Evolutionary conservation across 2,329 filamentous ascomycete species (phyloP).

Genomic region (Plenodomus tracheiphilus): DNA sequence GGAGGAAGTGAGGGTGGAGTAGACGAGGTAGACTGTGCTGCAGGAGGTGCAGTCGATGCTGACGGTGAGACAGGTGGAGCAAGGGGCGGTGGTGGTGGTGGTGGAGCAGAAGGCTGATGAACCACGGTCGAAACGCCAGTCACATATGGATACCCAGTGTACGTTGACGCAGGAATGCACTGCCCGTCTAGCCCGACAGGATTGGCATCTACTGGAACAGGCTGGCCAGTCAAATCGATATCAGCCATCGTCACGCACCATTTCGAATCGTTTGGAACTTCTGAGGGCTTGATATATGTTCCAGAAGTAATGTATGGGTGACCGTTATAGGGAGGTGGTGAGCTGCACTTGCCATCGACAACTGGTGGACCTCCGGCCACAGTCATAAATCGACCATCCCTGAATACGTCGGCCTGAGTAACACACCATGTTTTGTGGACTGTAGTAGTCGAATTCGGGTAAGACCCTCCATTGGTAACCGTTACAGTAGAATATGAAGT

Average conservation of each 20-base stretch:
- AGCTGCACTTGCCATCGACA: neutral
- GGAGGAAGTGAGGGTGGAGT: too few relatives aligned
- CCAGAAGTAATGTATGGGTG: neutral
- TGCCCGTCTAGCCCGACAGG: conserved; percentile 11
- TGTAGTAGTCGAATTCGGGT: neutral
- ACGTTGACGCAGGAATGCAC: conserved; percentile 10
- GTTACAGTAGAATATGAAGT: neutral
- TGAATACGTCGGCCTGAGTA: neutral
- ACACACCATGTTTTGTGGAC: neutral
- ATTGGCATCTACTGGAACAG: conserved; percentile 9
- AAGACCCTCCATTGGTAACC: neutral
- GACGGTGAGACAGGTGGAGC: neutral
- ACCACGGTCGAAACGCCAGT: neutral
- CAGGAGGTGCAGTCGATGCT: too few relatives aligned
- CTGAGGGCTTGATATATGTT: neutral
- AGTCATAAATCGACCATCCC: neutral
- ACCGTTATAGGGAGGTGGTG: neutral
- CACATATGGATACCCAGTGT: conserved; percentile 11
- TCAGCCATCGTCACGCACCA: conserved; percentile 22
- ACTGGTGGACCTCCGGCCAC: neutral
- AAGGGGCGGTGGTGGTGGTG: neutral
- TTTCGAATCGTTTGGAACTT: neutral
- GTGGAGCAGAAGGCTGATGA: neutral
- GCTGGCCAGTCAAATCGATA: conserved; percentile 7
- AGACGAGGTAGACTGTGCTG: too few relatives aligned